Conservation (phyloP, 192 early-diverging fungal species). For the Haplosporangium gracile region DNA sequence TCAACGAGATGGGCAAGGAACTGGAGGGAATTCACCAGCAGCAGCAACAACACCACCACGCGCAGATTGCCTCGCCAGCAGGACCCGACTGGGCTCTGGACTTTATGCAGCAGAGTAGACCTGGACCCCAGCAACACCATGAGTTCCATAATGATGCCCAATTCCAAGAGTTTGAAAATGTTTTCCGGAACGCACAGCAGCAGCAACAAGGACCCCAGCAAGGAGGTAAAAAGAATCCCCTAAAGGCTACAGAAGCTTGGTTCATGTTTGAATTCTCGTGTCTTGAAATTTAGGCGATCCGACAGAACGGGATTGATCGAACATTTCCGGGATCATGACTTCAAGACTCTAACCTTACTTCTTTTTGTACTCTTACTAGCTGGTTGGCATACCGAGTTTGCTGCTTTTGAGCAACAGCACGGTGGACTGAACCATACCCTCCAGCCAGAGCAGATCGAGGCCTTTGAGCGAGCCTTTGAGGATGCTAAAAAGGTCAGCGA, state of each 20-base stretch:
- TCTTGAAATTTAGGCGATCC: not conserved
- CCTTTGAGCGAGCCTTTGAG: conserved; percentile 81
- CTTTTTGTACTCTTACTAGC: conserved; percentile 37
- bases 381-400: conserved; percentile 58
- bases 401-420: conserved; percentile 78
- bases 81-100: conserved; percentile 77
- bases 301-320: not conserved
- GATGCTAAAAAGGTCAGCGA: conserved; percentile 66
- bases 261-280: not conserved
- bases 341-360: conserved; percentile 49
- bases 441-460: conserved; percentile 65
- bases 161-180: conserved; percentile 64
- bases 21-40: conserved; percentile 67
- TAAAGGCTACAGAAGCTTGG: not conserved
- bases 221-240: conserved; percentile 17
- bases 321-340: conserved; percentile 34
- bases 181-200: conserved; percentile 40
- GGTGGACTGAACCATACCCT: conserved; percentile 50
- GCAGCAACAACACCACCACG: conserved; percentile 30
- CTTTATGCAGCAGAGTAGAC: conserved; percentile 64
- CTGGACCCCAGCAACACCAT: conserved; percentile 46
- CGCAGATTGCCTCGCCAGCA: conserved; percentile 22
- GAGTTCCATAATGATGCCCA: conserved; percentile 38
- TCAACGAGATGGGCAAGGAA: conserved; percentile 79
- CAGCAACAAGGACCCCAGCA: conserved; percentile 62